Base-by-base conservation (phyloP, 2,329 filamentous ascomycete genomes). In the Aureobasidium uvarum region DNA sequence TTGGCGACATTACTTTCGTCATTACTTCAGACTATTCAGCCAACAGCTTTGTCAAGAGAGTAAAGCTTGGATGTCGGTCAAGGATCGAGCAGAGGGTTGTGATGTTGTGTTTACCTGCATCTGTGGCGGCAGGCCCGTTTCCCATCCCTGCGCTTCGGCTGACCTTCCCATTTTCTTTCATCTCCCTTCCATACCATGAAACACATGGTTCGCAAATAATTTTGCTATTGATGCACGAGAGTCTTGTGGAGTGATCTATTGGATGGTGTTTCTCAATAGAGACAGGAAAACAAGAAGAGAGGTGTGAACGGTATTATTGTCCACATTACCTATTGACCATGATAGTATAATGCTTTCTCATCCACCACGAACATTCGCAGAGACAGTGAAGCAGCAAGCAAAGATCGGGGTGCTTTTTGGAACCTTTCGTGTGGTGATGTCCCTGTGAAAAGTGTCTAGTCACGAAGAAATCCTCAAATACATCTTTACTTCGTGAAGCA, bases 61-160 rank as follows among this genome's bases (percentile, higher is more conserved):
- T 3, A 10, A 56, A 43, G 18, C 1, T 7, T 28, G 3, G n/a
- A 25, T 0, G 5, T 59, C 16, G 41, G 45, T 36, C 6, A 16
- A 18, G 20, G 31, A n/a, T 59, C 28, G 14, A 36, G 28, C 41
- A 46, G 46, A 46, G 55, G 39, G 28, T 20, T 13, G 36, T 7
- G n/a, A 38, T 45, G 28, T 46, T 46, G 41, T 45, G 55, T 59
- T 59, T 59, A 46, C 41, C 20, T 58, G 18, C 33, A 28, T 11
- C 31, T 6, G 13, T 33, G 23, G 55, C 43, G 20, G 39, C 18
- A 14, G 25, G 13, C 11, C 4, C 25, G 11, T 59, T 46, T 59
- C 4, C 11, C 41, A 59, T 59, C 55, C 55, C 55, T 59, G 55
- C 13, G 55, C 41, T 46, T 59, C 41, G 39, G 41, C 14, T 23